These are phyloP conservation scores for Colletotrichum tanaceti DNA, from an alignment of 2,329 filamentous ascomycete species.

Conservation along the genomic window DNA sequence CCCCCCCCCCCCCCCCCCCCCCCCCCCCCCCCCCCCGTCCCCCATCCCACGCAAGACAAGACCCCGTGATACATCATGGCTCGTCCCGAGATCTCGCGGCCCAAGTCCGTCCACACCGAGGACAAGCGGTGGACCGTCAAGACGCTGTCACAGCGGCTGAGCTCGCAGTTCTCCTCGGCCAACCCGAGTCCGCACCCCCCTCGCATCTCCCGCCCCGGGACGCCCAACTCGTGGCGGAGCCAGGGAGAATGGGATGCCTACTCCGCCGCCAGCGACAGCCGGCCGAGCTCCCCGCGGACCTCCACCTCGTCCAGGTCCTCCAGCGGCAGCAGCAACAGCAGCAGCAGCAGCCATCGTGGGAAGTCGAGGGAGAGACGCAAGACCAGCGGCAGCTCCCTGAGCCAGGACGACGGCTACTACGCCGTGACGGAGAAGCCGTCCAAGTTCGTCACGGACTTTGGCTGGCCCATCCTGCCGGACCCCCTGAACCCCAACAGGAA, in stretches of 20 bases:
- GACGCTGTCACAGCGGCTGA: background rate
- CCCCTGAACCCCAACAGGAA: conserved; percentile 15
- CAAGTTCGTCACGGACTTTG: conserved; percentile 21
- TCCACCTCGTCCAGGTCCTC: conserved; percentile 1
- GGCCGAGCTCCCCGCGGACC: background rate
- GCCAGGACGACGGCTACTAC: background rate
- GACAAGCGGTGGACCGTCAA: conserved; percentile 15
- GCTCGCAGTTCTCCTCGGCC: no score
- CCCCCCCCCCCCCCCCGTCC: no score
- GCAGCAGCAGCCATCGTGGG: background rate
- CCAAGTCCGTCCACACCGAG: conserved; percentile 1
- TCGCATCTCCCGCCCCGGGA: background rate
- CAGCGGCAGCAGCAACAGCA: no score
- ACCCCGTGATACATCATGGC: background rate
- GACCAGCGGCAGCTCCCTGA: background rate
- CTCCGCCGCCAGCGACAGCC: conserved; percentile 17
- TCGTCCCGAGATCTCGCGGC: conserved; percentile 15
- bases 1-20: no score
- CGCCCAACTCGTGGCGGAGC: conserved; percentile 21
- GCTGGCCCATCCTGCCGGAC: conserved; percentile 19
- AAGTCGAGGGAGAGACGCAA: background rate
- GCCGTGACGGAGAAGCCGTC: conserved; percentile 17
- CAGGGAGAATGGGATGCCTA: conserved; percentile 28
- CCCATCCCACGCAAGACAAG: no score
- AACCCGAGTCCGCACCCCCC: background rate